phyloP scores from a whole-genome alignment of 1,284 basidiomycete genomes.

The Rhodotorula mucilaginosa region DNA sequence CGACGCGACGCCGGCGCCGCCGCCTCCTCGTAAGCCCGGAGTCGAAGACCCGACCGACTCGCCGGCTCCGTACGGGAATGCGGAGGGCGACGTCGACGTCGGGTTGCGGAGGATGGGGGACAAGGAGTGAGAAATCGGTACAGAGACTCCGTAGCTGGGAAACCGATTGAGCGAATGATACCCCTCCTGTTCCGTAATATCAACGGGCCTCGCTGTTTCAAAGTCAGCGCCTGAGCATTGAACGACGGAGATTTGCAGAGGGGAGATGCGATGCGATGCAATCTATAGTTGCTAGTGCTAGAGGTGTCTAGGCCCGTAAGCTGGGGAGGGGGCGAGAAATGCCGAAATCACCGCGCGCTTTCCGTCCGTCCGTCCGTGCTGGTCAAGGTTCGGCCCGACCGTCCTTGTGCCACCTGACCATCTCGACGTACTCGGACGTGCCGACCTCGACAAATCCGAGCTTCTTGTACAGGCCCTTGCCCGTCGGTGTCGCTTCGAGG shows the following conservation, averaged over 20 bases:
- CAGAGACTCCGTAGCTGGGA: not conserved
- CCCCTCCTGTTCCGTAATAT: too few species aligned
- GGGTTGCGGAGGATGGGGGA: conserved; percentile 11
- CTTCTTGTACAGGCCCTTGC: conserved; percentile 25
- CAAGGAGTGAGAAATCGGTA: not conserved
- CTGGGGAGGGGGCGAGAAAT: not conserved
- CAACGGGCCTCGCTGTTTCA: too few species aligned
- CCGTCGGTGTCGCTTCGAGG: conserved; percentile 26
- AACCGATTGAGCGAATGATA: not conserved
- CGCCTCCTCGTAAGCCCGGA: not conserved
- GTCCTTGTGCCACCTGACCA: conserved; percentile 10
- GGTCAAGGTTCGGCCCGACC: not conserved
- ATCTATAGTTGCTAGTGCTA: not conserved
- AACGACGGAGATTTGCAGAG: not conserved
- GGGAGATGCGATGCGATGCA: not conserved
- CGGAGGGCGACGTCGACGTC: conserved; percentile 18
- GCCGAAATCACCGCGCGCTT: too few species aligned
- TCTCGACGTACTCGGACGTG: conserved; percentile 18
- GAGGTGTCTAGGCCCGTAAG: not conserved
- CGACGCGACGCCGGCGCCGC: conserved; percentile 6
- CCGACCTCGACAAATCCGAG: conserved; percentile 25
- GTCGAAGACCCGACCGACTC: conserved; percentile 2
- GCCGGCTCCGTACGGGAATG: conserved; percentile 20
- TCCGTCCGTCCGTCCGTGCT: too few species aligned
- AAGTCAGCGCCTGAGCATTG: too few species aligned